Evolutionary conservation across 352 stramenopile genomes (phyloP).

Genomic region (Salisapilia sapeloensis): DNA sequence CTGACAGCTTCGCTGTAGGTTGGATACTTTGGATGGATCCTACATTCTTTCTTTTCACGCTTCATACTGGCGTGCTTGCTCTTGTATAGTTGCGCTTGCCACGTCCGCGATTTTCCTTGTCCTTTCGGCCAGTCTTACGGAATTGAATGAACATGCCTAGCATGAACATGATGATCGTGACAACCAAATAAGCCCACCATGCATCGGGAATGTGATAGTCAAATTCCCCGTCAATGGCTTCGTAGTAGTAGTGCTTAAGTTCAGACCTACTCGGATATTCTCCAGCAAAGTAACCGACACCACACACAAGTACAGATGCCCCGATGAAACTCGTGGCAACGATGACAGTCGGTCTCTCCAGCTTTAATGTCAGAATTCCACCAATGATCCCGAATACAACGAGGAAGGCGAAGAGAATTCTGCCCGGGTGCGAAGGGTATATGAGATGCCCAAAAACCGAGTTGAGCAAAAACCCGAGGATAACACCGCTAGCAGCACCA

Average conservation of each 20-base stretch:
- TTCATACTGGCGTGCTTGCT: too few relatives aligned
- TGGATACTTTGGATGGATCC: too few relatives aligned
- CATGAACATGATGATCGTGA: constrained; percentile 29
- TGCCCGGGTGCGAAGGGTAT: constrained; percentile 26
- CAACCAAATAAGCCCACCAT: constrained; percentile 39
- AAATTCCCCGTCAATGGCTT: constrained; percentile 13
- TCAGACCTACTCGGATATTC: constrained; percentile 37
- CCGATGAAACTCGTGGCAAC: constrained; percentile 26
- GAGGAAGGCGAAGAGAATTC: constrained; percentile 27
- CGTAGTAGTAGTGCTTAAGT: constrained; percentile 13
- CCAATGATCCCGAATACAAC: constrained; percentile 23
- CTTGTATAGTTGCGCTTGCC: too few relatives aligned
- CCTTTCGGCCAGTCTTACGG: constrained; percentile 21
- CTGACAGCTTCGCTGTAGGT: too few relatives aligned
- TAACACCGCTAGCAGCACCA: constrained; percentile 29
- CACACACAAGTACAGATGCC: constrained; percentile 22
- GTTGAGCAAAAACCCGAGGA: constrained; percentile 40
- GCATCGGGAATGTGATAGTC: constrained; percentile 31
- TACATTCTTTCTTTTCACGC: too few relatives aligned
- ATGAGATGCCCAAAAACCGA: constrained; percentile 33
- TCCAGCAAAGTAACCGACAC: constrained; percentile 41
- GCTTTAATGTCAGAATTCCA: constrained; percentile 20
- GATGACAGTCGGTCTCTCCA: constrained; percentile 38
- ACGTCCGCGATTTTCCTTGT: constrained; percentile 18
- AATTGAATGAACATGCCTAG: constrained; percentile 43